A percentile compares a stretch with the other conserved stretches of the same genome.
Conservation (phyloP, 331 rosid species). For the Telfairia occidentalis region DNA sequence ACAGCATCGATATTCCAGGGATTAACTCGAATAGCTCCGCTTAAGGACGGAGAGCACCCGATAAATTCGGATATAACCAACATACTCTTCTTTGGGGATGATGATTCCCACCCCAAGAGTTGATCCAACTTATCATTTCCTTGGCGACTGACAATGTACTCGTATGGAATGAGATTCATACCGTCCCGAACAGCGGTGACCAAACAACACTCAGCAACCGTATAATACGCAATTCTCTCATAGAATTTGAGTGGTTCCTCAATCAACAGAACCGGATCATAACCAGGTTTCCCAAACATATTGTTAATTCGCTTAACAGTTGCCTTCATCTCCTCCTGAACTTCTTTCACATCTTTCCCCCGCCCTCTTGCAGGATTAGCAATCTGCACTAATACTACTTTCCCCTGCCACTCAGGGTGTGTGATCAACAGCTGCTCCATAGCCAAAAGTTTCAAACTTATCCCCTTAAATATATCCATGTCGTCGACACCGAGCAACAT, state of each 20-base stretch:
- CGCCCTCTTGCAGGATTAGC: slow-evolving; percentile 67
- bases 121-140: slow-evolving; percentile 42
- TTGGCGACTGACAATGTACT: slow-evolving; percentile 57
- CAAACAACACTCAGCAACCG: slow-evolving; percentile 66
- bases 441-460: slow-evolving; percentile 66
- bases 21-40: slow-evolving; percentile 74
- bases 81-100: slow-evolving; percentile 52
- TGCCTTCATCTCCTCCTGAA: slow-evolving; percentile 45
- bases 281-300: slow-evolving; percentile 53
- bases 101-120: slow-evolving; percentile 31
- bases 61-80: slow-evolving; percentile 63
- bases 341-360: slow-evolving; percentile 65
- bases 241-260: slow-evolving; percentile 53
- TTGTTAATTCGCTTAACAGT: slow-evolving; percentile 52
- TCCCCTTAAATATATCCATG: slow-evolving; percentile 71
- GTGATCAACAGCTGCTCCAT: slow-evolving; percentile 64
- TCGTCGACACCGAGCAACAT: slow-evolving; percentile 69
- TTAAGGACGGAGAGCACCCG: slow-evolving; percentile 72
- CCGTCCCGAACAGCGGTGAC: slow-evolving; percentile 77
- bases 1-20: slow-evolving; percentile 76
- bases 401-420: slow-evolving; percentile 49
- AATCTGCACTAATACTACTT: slow-evolving; percentile 64
- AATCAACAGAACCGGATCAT: slow-evolving; percentile 54
- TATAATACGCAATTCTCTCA: slow-evolving; percentile 66
- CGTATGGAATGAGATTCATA: slow-evolving; percentile 71